Evolutionary conservation across 352 stramenopile genomes (phyloP).

Genomic region (Globisporangium rhizosaccharum): DNA sequence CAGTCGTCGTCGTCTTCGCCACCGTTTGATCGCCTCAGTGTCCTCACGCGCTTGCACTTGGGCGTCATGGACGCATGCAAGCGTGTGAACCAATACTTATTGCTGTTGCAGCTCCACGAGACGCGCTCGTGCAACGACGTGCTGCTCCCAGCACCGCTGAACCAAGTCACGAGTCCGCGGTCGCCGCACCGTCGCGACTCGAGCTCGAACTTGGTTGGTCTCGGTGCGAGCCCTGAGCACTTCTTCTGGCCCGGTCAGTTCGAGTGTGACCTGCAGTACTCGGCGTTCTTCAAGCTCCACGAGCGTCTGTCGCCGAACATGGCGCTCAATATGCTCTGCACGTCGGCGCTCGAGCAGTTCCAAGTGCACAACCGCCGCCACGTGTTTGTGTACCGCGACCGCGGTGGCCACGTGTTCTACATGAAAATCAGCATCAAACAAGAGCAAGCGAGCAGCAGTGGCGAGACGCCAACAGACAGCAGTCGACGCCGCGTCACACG

Average conservation of each 20-base stretch:
- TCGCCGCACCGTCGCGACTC: constrained; percentile 33
- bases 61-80: constrained; percentile 62
- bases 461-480: constrained; percentile 5
- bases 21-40: constrained; percentile 43
- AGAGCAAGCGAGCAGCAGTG: constrained; percentile 2
- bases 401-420: constrained; percentile 84
- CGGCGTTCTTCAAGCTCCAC: constrained; percentile 71
- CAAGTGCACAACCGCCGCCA: constrained; percentile 87
- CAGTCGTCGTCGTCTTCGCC: constrained; percentile 4
- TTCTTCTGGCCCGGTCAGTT: constrained; percentile 89
- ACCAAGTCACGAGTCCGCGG: constrained; percentile 29
- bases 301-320: constrained; percentile 74
- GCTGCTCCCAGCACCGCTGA: constrained; percentile 42
- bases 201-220: constrained; percentile 21
- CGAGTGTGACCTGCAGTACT: constrained; percentile 78
- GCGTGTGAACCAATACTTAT: constrained; percentile 80
- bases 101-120: constrained; percentile 83
- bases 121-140: constrained; percentile 70
- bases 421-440: constrained; percentile 80
- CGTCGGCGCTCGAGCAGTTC: constrained; percentile 83
- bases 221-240: constrained; percentile 14
- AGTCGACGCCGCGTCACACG: constrained; percentile 12
- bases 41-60: constrained; percentile 72
- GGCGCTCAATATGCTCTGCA: constrained; percentile 78
- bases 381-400: constrained; percentile 85